These are phyloP conservation scores for Dothideomycetes sp. DNA, from an alignment of 2,329 filamentous ascomycete species.

Conservation along the genomic window DNA sequence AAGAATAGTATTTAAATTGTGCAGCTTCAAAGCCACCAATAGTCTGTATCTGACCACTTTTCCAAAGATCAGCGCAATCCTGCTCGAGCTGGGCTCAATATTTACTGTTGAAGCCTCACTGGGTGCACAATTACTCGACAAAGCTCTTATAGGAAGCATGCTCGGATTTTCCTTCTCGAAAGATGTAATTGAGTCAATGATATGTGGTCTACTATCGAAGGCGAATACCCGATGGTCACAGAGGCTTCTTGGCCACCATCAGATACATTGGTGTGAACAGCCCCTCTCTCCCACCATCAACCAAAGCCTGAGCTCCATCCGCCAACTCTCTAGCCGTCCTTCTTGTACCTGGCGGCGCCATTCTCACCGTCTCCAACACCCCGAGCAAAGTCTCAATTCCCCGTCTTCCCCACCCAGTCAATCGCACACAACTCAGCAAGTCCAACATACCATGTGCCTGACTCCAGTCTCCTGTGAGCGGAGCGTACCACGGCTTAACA, in stretches of 20 bases:
- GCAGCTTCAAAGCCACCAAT: too few species aligned
- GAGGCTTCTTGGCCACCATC: conserved; percentile 84
- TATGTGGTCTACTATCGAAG: too few species aligned
- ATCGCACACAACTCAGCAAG: conserved; percentile 70
- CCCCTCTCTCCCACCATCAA: conserved; percentile 75
- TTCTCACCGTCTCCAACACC: conserved; percentile 57
- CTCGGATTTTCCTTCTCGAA: too few species aligned
- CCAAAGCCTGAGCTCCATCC: conserved; percentile 69
- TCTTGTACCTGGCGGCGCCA: conserved; percentile 75
- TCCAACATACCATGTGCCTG: conserved; percentile 71
- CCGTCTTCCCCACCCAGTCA: conserved; percentile 74
- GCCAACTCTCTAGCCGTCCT: conserved; percentile 91
- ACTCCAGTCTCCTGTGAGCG: conserved; percentile 71
- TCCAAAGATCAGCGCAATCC: too few species aligned
- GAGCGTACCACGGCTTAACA: conserved; percentile 85
- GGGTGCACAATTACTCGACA: too few species aligned
- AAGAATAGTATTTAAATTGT: too few species aligned
- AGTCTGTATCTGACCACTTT: too few species aligned
- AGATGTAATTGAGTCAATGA: too few species aligned
- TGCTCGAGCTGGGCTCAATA: too few species aligned
- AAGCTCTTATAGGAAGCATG: too few species aligned
- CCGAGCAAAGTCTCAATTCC: conserved; percentile 71
- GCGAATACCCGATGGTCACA: too few species aligned
- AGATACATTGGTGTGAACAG: conserved; percentile 99
- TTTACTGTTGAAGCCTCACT: too few species aligned